A percentile compares a stretch with the other conserved stretches of the same genome.
phyloP scores from a whole-genome alignment of 225 moss, liverwort and hornwort species.

The Thuidium tamariscinum region DNA sequence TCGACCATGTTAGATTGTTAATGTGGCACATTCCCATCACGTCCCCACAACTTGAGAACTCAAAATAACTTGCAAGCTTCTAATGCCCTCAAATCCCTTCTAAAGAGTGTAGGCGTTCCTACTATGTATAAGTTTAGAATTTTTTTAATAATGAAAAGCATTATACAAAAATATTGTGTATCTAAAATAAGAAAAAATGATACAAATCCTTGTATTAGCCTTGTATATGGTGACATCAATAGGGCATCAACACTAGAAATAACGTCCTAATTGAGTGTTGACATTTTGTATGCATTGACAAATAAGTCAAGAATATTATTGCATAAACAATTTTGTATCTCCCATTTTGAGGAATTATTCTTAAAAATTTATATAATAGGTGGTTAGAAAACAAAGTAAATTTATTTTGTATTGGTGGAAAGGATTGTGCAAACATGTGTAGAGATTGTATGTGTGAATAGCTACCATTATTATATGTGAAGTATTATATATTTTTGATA shows the following conservation, averaged over 20 bases:
- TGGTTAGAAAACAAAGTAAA: not conserved
- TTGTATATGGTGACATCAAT: no score
- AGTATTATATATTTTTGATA: not conserved
- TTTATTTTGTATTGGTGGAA: not conserved
- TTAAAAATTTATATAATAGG: accelerated
- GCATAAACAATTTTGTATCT: no score
- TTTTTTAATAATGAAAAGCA: accelerated
- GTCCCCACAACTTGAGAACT: no score
- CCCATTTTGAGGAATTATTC: not conserved
- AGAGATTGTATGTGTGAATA: accelerated
- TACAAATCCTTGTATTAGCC: accelerated
- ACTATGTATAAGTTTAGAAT: accelerated
- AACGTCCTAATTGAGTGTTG: not conserved
- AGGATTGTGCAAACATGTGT: no score
- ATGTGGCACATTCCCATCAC: no score
- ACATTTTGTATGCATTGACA: not conserved
- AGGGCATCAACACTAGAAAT: accelerated
- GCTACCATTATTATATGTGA: accelerated
- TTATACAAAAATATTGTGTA: not conserved
- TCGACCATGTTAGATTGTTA: no score
- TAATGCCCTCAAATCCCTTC: no score
- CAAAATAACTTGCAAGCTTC: no score
- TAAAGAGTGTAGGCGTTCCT: not conserved
- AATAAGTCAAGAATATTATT: not conserved
- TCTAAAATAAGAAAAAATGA: accelerated